Evolutionary conservation across 1,284 basidiomycete genomes (phyloP), one percentile per base, ranked within the genome.

Genomic region (Cryptococcus depauperatus): DNA sequence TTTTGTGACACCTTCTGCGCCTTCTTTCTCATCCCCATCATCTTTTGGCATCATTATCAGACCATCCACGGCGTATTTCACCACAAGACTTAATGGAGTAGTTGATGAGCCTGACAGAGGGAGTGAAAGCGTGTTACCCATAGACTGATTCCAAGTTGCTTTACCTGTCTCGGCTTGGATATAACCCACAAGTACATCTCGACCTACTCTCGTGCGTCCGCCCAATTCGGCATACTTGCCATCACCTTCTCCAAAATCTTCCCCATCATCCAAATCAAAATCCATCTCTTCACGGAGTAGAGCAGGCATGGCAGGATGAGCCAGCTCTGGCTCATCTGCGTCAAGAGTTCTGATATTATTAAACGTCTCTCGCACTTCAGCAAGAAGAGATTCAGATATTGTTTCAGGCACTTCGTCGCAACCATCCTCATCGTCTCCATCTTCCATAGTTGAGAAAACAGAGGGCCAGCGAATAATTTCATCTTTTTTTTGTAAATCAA

Each of bases 381-480:
- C 79, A 14, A 95, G 76, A 58, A 89, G 84, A 0, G 82, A 84
- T 1, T 87, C 82, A 56, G 91, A 84, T 43, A 96, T 73, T 5
- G 88, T 92, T 71, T 97, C 93, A 0, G 84, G 80, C 1, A 96
- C 87, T 38, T 89, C 84, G 10, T 76, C 71, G 47, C 83, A 78
- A 16, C 52, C 54, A 26, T 58, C 55, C n/a, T 57, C 62, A 6
- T 59, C 61, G n/a, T 61, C 68, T 33, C 59, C 58, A 25, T 55
- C 54, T 8, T 54, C 52, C 1, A 41, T 7, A 4, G 63, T 58
- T 1, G 55, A 74, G 60, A 96, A 95, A 3, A 95, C 78, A 39
- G 85, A 82, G 41, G 81, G 74, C 92, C 92, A 96, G 49, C 83
- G 80, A 23, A 82, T 85, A 3, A 80, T 82, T 45, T 82, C 80